Evolutionary conservation across 176 grass and related monocot genomes (phyloP).

Genomic region (Stipa capillata): DNA sequence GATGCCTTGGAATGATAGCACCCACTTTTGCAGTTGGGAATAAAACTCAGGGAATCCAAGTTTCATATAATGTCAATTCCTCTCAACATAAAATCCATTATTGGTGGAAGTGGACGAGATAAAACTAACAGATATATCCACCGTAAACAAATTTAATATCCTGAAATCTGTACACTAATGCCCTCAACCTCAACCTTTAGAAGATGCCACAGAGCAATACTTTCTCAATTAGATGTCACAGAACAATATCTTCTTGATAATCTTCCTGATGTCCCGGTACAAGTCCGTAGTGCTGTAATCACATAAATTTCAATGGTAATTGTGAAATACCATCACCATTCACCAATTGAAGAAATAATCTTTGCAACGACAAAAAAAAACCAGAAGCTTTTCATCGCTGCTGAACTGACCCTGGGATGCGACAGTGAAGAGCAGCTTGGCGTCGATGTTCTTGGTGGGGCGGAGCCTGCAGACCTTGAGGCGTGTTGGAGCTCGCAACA

Average conservation of each 20-base stretch:
- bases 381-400: too few species aligned
- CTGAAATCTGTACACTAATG: background rate
- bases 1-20: too few species aligned
- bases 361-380: too few species aligned
- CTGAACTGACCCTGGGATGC: slow-evolving; percentile 80
- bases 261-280: slow-evolving; percentile 61
- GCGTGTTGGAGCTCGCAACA: too few species aligned
- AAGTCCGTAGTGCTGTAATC: slow-evolving; percentile 52
- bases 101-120: background rate
- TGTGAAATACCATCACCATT: background rate
- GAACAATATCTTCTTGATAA: background rate
- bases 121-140: background rate
- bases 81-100: too few species aligned
- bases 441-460: slow-evolving; percentile 19
- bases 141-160: background rate
- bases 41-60: background rate
- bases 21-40: too few species aligned
- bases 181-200: background rate
- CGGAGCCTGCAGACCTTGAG: slow-evolving; percentile 53
- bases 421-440: slow-evolving; percentile 77
- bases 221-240: slow-evolving; percentile 64
- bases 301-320: background rate
- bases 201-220: slow-evolving; percentile 20
- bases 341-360: too few species aligned
- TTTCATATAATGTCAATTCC: background rate